Percentiles rank a stretch among this genome's conserved stretches.
These are phyloP conservation scores for Spizellomyces punctatus DNA, from an alignment of 192 early-diverging fungal species.

Conservation along the genomic window DNA sequence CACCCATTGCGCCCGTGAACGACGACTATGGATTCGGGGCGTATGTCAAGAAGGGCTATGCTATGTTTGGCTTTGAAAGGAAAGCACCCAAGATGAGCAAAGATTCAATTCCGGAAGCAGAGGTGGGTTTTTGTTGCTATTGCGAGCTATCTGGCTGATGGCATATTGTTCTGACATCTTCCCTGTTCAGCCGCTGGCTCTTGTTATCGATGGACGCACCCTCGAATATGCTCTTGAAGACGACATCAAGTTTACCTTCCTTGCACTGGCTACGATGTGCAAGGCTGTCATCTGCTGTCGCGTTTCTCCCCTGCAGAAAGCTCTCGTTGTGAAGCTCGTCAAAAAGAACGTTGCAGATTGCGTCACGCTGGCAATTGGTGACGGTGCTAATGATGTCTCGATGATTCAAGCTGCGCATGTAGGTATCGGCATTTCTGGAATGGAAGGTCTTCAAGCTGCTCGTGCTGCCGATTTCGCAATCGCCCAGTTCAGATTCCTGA, in stretches of 20 bases:
- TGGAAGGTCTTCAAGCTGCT: conserved; percentile 96
- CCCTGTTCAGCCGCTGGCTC: conserved; percentile 67
- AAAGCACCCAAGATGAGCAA: conserved; percentile 44
- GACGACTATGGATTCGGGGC: conserved; percentile 21
- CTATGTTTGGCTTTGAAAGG: conserved; percentile 34
- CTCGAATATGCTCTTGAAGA: conserved; percentile 93
- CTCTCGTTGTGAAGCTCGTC: conserved; percentile 96
- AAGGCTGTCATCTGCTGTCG: conserved; percentile 98
- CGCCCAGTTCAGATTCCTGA: conserved; percentile 92
- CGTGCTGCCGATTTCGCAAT: conserved; percentile 98
- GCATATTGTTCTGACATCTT: background rate
- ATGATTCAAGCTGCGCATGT: conserved; percentile 99
- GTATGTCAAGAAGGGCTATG: conserved; percentile 23
- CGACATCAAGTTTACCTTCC: conserved; percentile 68
- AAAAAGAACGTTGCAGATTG: conserved; percentile 82
- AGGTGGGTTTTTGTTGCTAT: conserved; percentile 13
- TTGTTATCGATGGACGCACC: conserved; percentile 94
- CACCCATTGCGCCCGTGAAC: background rate
- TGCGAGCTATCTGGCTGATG: background rate
- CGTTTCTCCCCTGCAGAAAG: conserved; percentile 97
- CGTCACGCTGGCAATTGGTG: conserved; percentile 94
- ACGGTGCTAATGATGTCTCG: conserved; percentile 97
- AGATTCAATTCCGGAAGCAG: conserved; percentile 33
- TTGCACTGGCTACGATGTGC: conserved; percentile 89
- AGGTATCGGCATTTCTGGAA: conserved; percentile 93